phyloP scores from a whole-genome alignment of 2,329 filamentous ascomycete genomes.

The Penicillium sp. region DNA sequence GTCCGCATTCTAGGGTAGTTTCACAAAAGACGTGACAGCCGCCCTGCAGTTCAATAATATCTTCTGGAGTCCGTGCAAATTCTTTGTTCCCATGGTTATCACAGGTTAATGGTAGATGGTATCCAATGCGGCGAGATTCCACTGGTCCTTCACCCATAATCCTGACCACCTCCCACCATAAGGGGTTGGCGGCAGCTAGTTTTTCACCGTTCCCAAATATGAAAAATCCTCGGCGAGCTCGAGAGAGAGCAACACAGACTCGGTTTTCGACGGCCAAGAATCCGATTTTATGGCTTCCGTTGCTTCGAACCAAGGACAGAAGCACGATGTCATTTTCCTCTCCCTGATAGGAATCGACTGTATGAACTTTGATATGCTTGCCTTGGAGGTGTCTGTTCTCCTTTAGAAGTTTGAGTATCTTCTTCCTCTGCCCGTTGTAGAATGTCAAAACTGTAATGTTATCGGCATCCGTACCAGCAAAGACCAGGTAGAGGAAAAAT shows the following conservation, averaged over 20 bases:
- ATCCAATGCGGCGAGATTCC: conserved; percentile 39
- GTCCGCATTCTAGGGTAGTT: conserved; percentile 46
- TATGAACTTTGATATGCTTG: conserved; percentile 61
- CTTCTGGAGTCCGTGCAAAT: conserved; percentile 39
- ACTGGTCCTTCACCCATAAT: conserved; percentile 33
- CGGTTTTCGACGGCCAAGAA: conserved; percentile 67
- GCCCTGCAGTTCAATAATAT: conserved; percentile 41
- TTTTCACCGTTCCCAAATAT: conserved; percentile 73
- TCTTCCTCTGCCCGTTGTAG: conserved; percentile 77
- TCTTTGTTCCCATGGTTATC: conserved; percentile 53
- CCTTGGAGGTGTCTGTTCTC: conserved; percentile 42
- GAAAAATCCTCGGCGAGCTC: conserved; percentile 75
- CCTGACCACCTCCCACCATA: conserved; percentile 51
- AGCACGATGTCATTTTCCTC: conserved; percentile 84
- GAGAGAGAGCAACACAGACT: conserved; percentile 60
- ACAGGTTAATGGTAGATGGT: conserved; percentile 62
- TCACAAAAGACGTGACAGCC: conserved; percentile 51
- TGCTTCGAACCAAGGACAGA: conserved; percentile 75
- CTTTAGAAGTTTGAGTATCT: conserved; percentile 50
- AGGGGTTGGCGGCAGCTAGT: conserved; percentile 41
- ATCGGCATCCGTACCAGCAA: conserved; percentile 57
- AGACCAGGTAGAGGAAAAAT: conserved; percentile 67
- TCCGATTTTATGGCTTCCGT: conserved; percentile 56
- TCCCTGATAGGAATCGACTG: conserved; percentile 85
- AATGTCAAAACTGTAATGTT: conserved; percentile 81